These are phyloP conservation scores for Cucurbita argyrosperma DNA, from an alignment of 306 rosid species.

Conservation along the genomic window DNA sequence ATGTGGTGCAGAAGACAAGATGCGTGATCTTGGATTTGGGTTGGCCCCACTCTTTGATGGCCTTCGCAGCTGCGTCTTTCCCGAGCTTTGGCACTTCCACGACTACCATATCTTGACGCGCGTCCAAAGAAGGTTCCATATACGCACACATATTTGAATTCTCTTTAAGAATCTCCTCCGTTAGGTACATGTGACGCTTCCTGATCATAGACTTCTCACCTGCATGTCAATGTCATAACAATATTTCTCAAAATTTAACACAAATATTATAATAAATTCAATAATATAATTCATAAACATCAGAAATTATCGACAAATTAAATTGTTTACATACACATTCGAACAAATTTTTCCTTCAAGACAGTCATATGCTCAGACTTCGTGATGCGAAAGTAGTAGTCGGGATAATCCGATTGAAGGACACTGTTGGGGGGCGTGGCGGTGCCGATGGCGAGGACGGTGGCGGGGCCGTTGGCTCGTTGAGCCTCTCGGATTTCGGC, in stretches of 20 bases:
- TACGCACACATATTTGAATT: constrained; percentile 32
- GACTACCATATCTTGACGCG: constrained; percentile 39
- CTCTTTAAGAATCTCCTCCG: constrained; percentile 31
- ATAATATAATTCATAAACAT: no score
- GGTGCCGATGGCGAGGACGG: constrained; percentile 39
- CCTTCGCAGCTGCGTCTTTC: constrained; percentile 35
- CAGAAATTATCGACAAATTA: no score
- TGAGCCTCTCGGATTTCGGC: constrained; percentile 30
- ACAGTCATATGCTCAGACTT: constrained; percentile 45
- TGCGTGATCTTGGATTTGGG: constrained; percentile 51
- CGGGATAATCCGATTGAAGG: constrained; percentile 35
- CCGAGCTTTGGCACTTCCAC: constrained; percentile 50
- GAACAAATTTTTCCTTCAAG: constrained; percentile 40
- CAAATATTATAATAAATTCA: no score
- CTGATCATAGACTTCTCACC: constrained; percentile 54
- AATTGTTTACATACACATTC: constrained; percentile 25
- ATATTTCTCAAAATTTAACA: no score
- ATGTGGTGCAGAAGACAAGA: constrained; percentile 46
- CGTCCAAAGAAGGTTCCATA: constrained; percentile 53
- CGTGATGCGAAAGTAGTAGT: constrained; percentile 51
- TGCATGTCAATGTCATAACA: no score
- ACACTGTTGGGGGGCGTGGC: constrained; percentile 33
- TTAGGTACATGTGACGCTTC: constrained; percentile 40
- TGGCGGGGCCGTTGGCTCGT: constrained; percentile 42
- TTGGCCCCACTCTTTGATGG: constrained; percentile 58